Conservation (phyloP, 2,329 filamentous ascomycete species). For the Diaporthe velutina region DNA sequence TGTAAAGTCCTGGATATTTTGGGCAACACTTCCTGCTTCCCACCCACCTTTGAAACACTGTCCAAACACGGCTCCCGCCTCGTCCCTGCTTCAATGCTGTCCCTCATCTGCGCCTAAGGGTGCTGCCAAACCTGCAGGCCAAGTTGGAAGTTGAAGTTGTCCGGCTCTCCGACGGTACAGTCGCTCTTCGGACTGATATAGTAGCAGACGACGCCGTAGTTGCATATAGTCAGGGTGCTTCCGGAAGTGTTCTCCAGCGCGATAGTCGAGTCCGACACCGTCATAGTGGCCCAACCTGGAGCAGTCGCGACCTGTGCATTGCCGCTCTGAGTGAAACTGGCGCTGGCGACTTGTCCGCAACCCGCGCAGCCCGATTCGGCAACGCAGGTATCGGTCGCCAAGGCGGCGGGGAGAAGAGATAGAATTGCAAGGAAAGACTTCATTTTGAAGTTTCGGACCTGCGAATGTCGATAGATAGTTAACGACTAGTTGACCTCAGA, state of each 20-base stretch:
- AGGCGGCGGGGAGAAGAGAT: background rate
- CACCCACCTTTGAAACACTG: background rate
- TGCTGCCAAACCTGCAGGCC: constrained; percentile 8
- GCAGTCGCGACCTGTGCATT: background rate
- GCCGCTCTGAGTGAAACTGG: background rate
- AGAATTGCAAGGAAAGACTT: background rate
- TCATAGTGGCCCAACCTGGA: constrained; percentile 8
- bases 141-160: background rate
- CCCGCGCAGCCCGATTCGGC: constrained; percentile 14
- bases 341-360: constrained; percentile 10
- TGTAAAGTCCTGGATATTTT: background rate
- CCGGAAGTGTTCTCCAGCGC: background rate
- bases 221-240: background rate
- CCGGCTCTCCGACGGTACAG: background rate
- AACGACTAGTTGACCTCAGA: background rate
- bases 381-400: background rate
- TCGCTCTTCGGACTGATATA: background rate
- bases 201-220: background rate
- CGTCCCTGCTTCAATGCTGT: background rate
- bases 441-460: background rate
- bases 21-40: background rate
- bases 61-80: background rate
- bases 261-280: background rate
- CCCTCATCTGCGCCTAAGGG: background rate
- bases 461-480: background rate